Conservation (phyloP, 495 filamentous ascomycete species). For the Xylaria nigripes region DNA sequence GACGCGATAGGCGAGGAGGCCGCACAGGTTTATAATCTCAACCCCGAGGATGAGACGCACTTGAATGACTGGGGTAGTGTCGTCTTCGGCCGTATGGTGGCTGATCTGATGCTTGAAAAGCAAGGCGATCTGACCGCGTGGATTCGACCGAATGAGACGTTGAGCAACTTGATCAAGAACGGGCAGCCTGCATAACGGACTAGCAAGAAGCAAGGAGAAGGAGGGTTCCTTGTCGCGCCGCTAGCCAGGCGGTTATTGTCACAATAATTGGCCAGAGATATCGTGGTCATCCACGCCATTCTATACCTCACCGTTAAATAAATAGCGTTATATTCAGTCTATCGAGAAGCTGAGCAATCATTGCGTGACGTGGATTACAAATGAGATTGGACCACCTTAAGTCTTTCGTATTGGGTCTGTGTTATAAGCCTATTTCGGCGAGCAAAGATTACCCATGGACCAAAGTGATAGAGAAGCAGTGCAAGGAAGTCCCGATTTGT, state of each 20-base stretch:
- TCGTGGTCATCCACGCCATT: not conserved
- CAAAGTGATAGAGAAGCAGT: not conserved
- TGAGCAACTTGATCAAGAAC: conserved; percentile 25
- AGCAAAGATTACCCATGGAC: not conserved
- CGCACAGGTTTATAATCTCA: conserved; percentile 34
- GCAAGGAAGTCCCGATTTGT: not conserved
- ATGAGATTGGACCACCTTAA: not conserved
- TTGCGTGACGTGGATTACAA: not conserved
- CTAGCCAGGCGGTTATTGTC: not conserved
- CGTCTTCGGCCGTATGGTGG: conserved; percentile 43
- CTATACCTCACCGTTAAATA: not conserved
- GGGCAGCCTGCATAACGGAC: conserved; percentile 24
- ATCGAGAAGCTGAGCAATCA: not conserved
- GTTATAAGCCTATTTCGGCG: not conserved
- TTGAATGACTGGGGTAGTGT: conserved; percentile 34
- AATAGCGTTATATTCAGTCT: not conserved
- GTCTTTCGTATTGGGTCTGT: not conserved
- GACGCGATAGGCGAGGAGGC: conserved; percentile 37
- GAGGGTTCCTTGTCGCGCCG: not conserved
- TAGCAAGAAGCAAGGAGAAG: not conserved
- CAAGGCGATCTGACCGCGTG: conserved; percentile 18
- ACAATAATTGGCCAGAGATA: not conserved
- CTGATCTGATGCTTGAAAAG: conserved; percentile 27
- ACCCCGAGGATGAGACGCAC: conserved; percentile 37
- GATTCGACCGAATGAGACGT: conserved; percentile 20